Evolutionary conservation across 768 basidiomycete species (phyloP).

Genomic region (Tricholoma flavovirens): DNA sequence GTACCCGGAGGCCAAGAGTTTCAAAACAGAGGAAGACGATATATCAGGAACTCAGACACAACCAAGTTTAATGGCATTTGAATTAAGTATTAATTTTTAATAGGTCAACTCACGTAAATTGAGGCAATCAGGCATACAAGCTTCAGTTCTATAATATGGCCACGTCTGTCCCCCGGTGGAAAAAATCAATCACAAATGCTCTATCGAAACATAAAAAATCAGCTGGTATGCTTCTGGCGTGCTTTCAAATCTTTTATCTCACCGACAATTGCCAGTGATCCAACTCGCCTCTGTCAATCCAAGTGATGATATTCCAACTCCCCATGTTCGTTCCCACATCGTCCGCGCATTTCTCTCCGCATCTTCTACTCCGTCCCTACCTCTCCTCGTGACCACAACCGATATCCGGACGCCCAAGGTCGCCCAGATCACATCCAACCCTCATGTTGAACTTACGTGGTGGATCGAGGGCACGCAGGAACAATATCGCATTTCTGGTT

Average conservation of each 20-base stretch:
- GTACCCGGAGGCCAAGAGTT: too few relatives aligned
- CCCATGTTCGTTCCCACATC: constrained; percentile 62
- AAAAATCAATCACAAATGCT: constrained; percentile 37
- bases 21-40: too few relatives aligned
- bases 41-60: too few relatives aligned
- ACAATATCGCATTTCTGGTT: constrained; percentile 69
- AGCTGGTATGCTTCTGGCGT: constrained; percentile 25
- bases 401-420: constrained; percentile 72
- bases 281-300: constrained; percentile 57
- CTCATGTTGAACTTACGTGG: constrained; percentile 61
- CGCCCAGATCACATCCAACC: constrained; percentile 43
- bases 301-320: constrained; percentile 23
- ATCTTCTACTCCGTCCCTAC: constrained; percentile 36
- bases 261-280: constrained; percentile 34
- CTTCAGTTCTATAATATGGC: constrained; percentile 2
- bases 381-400: constrained; percentile 62
- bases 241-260: background rate
- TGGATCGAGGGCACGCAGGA: constrained; percentile 64
- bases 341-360: constrained; percentile 54
- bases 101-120: too few relatives aligned
- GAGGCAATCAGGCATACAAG: too few relatives aligned
- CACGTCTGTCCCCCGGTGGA: constrained; percentile 38
- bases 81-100: too few relatives aligned
- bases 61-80: too few relatives aligned
- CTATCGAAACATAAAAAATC: constrained; percentile 33